Base-by-base conservation (phyloP, 1,139 yeast genomes). In the Casaregolazyma lundiana region DNA sequence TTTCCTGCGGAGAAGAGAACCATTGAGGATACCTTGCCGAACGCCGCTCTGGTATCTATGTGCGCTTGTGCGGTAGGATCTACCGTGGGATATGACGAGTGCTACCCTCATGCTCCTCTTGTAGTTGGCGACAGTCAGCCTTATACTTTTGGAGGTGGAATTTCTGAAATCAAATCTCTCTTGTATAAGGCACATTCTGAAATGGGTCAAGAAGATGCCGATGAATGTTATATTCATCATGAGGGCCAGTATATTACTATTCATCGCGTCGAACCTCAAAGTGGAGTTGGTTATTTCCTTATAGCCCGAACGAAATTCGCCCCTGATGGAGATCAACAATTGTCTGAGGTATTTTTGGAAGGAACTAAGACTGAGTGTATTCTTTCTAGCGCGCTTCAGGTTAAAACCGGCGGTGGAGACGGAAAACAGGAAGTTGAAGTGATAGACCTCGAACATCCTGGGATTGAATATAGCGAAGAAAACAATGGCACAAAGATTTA, bases 21-120 rank as follows among this genome's bases (percentile, higher is more conserved):
- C 0, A 84, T 88, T 1, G 96, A 90, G 63, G 98, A 92, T 61
- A 89, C 97, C 0, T 72, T 92, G 43, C 95, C 97, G 11, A 92
- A 84, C 56, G 97, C 97, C 2, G 98, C 97, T 0, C 71, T 92
- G 46, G 97, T 92, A 3, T 82, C 97, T 0, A 79, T 92, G 65
- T 90, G 97, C 56, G 82, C 95, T 0, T 86, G 95, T 46, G 96
- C 97, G 1, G 84, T 89, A 48, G 98, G 98, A 0, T 84, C 97
- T 1, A 95, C 89, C 0, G 84, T 86, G 67, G 98, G 98, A 15
- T 89, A 80, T 59, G 98, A 92, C 63, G 98, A 92, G 66, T 78
- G 92, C 46, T 92, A 83, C 62, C 97, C 97, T 3, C 72, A 77
- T 37, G 70, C 88, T 36, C 70, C 92, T 41, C 83, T 89, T 61